Evolutionary conservation across 1,284 basidiomycete species (phyloP).

Genomic region (Boletus semigastroideus): DNA sequence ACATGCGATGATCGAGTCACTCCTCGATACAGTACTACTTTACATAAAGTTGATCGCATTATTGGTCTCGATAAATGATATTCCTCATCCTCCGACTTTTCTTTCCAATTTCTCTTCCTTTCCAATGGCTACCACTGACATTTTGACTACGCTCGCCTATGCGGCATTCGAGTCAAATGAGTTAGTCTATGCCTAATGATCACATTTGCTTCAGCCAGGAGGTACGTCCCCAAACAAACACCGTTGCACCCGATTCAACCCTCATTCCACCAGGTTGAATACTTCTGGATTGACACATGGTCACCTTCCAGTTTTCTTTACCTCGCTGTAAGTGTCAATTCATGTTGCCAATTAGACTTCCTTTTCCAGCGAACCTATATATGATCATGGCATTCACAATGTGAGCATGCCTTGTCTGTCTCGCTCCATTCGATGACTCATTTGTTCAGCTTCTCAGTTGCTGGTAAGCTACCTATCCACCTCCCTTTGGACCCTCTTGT

Average conservation of each 20-base stretch:
- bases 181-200: constrained; percentile 4
- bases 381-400: constrained; percentile 1
- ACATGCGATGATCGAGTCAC: no score
- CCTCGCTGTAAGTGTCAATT: not conserved
- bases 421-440: not conserved
- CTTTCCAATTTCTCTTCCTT: no score
- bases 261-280: constrained; percentile 5
- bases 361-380: not conserved
- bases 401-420: not conserved
- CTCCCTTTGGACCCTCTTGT: not conserved
- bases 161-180: not conserved
- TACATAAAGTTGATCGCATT: not conserved
- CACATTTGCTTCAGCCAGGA: constrained; percentile 10
- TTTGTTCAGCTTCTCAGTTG: not conserved
- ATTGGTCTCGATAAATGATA: not conserved
- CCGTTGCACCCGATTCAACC: not conserved
- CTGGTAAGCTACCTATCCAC: constrained; percentile 1
- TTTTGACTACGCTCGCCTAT: not conserved
- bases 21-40: no score
- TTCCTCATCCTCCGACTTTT: not conserved
- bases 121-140: not conserved
- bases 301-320: constrained; percentile 7
- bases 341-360: not conserved
- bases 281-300: constrained; percentile 10
- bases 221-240: not conserved